Percentiles rank a stretch among this genome's conserved stretches.
Conservation (phyloP, 139 green algal species). For the Choricystis sp. region DNA sequence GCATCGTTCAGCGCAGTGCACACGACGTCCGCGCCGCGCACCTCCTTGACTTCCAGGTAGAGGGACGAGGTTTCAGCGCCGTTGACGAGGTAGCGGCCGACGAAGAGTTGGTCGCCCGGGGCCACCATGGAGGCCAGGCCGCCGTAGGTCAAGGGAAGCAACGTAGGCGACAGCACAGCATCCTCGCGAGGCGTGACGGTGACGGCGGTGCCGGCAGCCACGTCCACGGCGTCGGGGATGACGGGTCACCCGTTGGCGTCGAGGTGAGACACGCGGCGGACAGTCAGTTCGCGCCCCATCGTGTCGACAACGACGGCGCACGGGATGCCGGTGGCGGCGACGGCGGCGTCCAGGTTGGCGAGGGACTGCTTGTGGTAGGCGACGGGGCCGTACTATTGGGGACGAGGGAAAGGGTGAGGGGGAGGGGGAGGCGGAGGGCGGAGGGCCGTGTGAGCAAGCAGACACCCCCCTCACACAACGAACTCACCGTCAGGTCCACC, state of each 20-base stretch:
- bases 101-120: constrained; percentile 65
- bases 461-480: neutral
- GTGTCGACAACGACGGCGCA: constrained; percentile 74
- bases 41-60: constrained; percentile 55
- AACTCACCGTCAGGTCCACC: constrained; percentile 57
- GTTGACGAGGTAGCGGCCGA: constrained; percentile 79
- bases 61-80: constrained; percentile 64
- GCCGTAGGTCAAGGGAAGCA: constrained; percentile 65
- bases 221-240: constrained; percentile 9
- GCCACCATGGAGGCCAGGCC: neutral
- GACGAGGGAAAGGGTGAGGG: neutral
- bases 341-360: constrained; percentile 52
- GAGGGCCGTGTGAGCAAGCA: neutral
- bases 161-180: constrained; percentile 17
- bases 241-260: constrained; percentile 55
- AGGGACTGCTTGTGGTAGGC: constrained; percentile 61
- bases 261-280: constrained; percentile 36
- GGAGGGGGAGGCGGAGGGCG: neutral
- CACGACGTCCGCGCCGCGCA: constrained; percentile 39
- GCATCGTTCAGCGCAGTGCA: constrained; percentile 57
- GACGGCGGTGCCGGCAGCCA: constrained; percentile 25
- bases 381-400: constrained; percentile 45
- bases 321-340: constrained; percentile 32
- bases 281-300: constrained; percentile 59
- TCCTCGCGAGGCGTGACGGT: constrained; percentile 29